Evolutionary conservation across 2,329 filamentous ascomycete genomes (phyloP), one percentile per base, ranked within the genome.

Genomic region (Pleoardoris graminearum): DNA sequence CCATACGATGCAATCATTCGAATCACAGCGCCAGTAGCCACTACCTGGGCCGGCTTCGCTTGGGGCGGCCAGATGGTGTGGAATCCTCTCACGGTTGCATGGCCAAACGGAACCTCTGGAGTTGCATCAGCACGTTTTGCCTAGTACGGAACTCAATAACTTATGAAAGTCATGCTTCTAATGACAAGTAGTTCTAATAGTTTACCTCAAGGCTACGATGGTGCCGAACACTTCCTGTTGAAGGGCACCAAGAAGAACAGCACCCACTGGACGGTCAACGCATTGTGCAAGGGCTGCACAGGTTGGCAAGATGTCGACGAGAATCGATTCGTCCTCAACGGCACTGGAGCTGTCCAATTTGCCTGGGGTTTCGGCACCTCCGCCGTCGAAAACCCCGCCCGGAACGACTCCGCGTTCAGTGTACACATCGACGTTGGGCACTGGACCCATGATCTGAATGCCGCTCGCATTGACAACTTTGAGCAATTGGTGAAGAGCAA

Each of bases 21-120:
- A 27, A 65, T 71, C 42, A 67, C 63, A 14, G 60, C 65, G 7
- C 67, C 68, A 3, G 22, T 67, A 19, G 50, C 46, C 43, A 62
- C 63, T 48, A 50, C 51, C 39, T 71, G 68, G 68, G 61, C 61
- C 21, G 68, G 66, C 3, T 69, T 71, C 39, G 53, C 65, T 7
- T 70, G 68, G 68, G 67, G 67, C 33, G 68, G 68, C 16, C 57
- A 55, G 14, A 71, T 71, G 68, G 66, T 69, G 37, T 71, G 64
- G 65, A 65, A 70, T 43, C 68, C 68, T 16, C 51, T 71, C n/a
- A 66, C 65, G 29, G 58, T 71, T 49, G 61, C 61, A 16, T 71
- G 66, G 66, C 48, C 63, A 7, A 70, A 70, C 48, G 66, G 62
- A 8, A 61, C 62, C 19, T 62, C 61, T 36, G 59, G 58, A 29